Base-by-base conservation (phyloP, 371 early-diverging fungal genomes). In the Blakeslea trispora region DNA sequence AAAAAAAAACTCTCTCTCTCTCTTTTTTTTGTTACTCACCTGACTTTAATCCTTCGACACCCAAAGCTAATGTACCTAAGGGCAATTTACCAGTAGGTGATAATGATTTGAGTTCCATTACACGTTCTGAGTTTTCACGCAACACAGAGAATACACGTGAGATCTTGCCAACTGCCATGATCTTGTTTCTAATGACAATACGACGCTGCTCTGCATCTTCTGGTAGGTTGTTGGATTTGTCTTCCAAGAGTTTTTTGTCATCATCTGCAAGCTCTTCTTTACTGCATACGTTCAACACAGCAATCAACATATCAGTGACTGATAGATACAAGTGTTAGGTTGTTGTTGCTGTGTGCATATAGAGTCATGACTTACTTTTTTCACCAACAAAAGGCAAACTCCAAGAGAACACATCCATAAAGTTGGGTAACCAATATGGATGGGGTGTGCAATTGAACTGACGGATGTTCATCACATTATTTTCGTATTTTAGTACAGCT, bases 381-480 rank as follows among this genome's bases (percentile, higher is more conserved):
- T 98, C 98, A 42, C 96, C 94, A 22, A 99, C 95, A 82, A 99
- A 99, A 1, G 99, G 98, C 57, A 98, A 76, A 32, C 93, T 93
- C 98, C 99, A 98, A 24, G 94, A 93, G 64, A 99, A 96, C 10
- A 94, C 96, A 74, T 99, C 96, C 92, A 96, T 93, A 56, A 95
- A 96, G 66, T 96, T 96, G 19, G 96, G 97, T 34, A 97, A 71
- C 91, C 94, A 94, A 77, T 95, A 99, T 28, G 99, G 98, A 67
- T 99, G 98, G 18, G 95, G 94, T 14, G 91, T 84, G 41, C 83
- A 82, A 63, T 73, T 82, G 72, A 91, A 94, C 64, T 95, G 92
- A 41, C 95, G 88, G 66, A 98, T 98, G 77, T 96, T 94, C 94
- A 96, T 93, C 39, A 94, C 92, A 62, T 95, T 95, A 72, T 94